Base-by-base conservation (phyloP, 441 rosid species). In the Syzygium malaccense region DNA sequence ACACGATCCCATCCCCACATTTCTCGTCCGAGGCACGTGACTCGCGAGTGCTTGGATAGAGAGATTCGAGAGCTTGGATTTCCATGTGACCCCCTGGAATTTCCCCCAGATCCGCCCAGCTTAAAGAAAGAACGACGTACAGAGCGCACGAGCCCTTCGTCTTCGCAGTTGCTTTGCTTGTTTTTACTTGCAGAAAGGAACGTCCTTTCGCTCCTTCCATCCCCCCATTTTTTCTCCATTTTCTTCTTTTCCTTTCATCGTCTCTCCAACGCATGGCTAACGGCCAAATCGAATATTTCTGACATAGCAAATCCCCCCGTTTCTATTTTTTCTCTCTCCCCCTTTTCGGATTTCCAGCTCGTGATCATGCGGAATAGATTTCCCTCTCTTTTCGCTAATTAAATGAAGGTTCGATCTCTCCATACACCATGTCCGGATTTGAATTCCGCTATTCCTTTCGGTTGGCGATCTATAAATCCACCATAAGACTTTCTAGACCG, bases 161-260 rank as follows among this genome's bases (percentile, higher is more conserved):
- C 23, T 32, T 66, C 45, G 25, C 45, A 12, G 66, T 41, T 41
- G n/a, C 45, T 8, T 41, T 41, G 7, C 1, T 41, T 6, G 1
- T 41, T 41, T 41, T 6, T 8, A 8, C 4, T 2, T 32, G 78
- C 78, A 19, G 48, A 4, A 48, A 2, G 71, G 25, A 32, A 32
- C 78, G 78, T 66, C 25, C 41, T 17, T 32, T 68, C 48, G 0
- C 49, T 10, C 37, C 79, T 23, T 23, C 49, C 79, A 10, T 71
- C 26, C 4, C 26, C 26, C 4, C 0, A 0, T 19, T 10, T 32
- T 68, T 19, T 0, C 8, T 7, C 6, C 14, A 4, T 5, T 68
- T 19, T 5, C 4, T 2, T 19, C 8, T 68, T 19, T 1, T 10
- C 1, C 2, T 5, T 54, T 15, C 2, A 5, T 25, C 10, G 45